These are phyloP conservation scores for Apiospora rasikravindrae DNA, from an alignment of 2,329 filamentous ascomycete species.

Conservation along the genomic window DNA sequence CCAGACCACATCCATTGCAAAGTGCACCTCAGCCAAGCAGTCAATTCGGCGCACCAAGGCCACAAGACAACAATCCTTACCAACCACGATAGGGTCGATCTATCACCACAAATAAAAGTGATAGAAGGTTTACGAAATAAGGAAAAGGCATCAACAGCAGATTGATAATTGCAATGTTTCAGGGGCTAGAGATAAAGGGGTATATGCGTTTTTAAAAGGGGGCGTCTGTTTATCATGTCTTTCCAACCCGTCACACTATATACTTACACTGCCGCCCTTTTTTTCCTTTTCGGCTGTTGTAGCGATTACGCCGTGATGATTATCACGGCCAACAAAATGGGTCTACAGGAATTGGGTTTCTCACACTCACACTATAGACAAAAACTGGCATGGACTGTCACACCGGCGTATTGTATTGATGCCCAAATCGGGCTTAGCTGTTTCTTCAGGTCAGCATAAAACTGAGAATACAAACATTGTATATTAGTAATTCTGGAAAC, in stretches of 20 bases:
- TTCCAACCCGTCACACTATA: neutral
- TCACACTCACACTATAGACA: neutral
- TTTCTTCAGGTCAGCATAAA: neutral
- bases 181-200: neutral
- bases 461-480: neutral
- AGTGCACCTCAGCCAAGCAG: neutral
- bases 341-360: neutral
- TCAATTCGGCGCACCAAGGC: conserved; percentile 23
- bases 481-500: neutral
- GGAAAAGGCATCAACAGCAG: neutral
- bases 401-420: neutral
- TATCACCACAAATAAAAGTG: neutral
- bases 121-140: conserved; percentile 5
- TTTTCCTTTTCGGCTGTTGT: neutral
- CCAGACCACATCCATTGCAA: neutral
- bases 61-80: conserved; percentile 26
- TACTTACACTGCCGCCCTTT: neutral
- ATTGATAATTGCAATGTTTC: neutral
- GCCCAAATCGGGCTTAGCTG: neutral
- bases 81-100: conserved; percentile 25
- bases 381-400: neutral
- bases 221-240: neutral
- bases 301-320: neutral
- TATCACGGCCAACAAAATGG: neutral
- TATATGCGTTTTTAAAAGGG: neutral